Percentiles rank a stretch among this genome's conserved stretches.
phyloP scores from a whole-genome alignment of 2,329 filamentous ascomycete species.

The Fusarium euwallaceae region DNA sequence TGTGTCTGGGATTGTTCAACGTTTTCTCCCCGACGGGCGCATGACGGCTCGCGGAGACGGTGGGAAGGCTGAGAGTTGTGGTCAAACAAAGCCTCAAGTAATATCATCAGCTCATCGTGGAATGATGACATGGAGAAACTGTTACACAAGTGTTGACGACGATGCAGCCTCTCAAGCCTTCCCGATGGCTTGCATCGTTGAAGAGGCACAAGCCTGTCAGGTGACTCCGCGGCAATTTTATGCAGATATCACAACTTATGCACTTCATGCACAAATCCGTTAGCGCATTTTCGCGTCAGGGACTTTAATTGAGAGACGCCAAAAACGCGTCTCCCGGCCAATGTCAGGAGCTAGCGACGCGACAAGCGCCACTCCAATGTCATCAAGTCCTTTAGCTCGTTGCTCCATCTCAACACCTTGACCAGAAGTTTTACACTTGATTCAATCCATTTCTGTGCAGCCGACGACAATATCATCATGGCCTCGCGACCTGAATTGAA shows the following conservation, averaged over 20 bases:
- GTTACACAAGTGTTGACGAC: not conserved
- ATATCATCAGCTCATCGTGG: not conserved
- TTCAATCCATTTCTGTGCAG: slow-evolving; percentile 8
- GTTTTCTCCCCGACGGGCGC: not conserved
- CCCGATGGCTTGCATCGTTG: not conserved
- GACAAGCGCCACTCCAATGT: slow-evolving; percentile 36
- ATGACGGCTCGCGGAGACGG: not conserved
- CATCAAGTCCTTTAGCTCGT: slow-evolving; percentile 21
- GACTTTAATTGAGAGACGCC: slow-evolving; percentile 45
- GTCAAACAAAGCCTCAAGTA: not conserved
- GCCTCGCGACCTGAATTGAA: slow-evolving; percentile 80
- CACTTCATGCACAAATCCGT: not conserved
- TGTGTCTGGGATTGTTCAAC: not conserved
- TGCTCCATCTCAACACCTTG: slow-evolving; percentile 6
- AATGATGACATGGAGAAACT: not conserved
- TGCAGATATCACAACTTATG: not conserved
- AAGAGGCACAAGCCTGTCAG: not conserved
- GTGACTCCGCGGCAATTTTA: not conserved
- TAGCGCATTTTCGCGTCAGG: slow-evolving; percentile 39
- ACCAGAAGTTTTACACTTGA: slow-evolving; percentile 15
- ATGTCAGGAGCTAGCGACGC: slow-evolving; percentile 38
- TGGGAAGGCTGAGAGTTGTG: not conserved
- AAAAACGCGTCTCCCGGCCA: slow-evolving; percentile 47
- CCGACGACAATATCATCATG: slow-evolving; percentile 61
- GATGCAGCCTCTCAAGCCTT: not conserved